These are phyloP conservation scores for Aaosphaeria pasadenensis DNA, from an alignment of 2,329 filamentous ascomycete species.

Conservation along the genomic window DNA sequence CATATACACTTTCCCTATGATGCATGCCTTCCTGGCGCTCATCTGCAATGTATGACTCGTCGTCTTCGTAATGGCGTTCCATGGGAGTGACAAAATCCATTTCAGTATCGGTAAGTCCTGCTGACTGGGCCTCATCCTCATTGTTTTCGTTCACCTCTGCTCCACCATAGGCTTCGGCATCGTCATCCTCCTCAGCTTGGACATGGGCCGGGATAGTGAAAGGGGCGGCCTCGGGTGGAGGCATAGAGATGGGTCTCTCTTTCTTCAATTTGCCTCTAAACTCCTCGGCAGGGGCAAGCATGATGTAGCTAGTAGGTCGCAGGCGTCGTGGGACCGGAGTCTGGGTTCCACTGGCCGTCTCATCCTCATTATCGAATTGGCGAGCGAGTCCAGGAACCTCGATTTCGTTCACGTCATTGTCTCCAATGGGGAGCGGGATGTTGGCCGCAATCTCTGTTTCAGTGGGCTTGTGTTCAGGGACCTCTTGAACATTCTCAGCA, in stretches of 20 bases:
- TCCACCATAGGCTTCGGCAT: background rate
- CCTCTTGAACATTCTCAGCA: constrained; percentile 13
- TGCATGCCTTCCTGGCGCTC: constrained; percentile 15
- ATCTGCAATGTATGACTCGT: constrained; percentile 18
- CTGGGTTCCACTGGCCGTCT: constrained; percentile 13
- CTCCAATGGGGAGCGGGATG: constrained; percentile 66
- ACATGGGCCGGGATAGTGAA: constrained; percentile 15
- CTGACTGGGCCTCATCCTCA: background rate
- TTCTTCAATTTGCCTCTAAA: constrained; percentile 15
- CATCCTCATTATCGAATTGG: constrained; percentile 57
- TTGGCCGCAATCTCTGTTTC: constrained; percentile 52
- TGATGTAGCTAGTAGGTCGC: constrained; percentile 28
- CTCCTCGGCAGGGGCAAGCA: constrained; percentile 19
- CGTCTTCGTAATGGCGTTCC: constrained; percentile 14
- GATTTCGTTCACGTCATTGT: constrained; percentile 74
- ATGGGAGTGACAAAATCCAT: constrained; percentile 21
- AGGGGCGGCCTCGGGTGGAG: constrained; percentile 15
- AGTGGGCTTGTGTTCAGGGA: constrained; percentile 43
- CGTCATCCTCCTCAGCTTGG: constrained; percentile 1
- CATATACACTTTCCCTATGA: constrained; percentile 3
- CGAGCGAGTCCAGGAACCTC: constrained; percentile 70
- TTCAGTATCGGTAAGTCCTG: background rate
- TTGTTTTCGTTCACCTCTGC: background rate
- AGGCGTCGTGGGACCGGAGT: constrained; percentile 22
- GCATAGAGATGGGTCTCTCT: constrained; percentile 30